Evolutionary conservation across 192 early-diverging fungal genomes (phyloP), one percentile per base, ranked within the genome.

Genomic region (Entomortierella beljakovae): DNA sequence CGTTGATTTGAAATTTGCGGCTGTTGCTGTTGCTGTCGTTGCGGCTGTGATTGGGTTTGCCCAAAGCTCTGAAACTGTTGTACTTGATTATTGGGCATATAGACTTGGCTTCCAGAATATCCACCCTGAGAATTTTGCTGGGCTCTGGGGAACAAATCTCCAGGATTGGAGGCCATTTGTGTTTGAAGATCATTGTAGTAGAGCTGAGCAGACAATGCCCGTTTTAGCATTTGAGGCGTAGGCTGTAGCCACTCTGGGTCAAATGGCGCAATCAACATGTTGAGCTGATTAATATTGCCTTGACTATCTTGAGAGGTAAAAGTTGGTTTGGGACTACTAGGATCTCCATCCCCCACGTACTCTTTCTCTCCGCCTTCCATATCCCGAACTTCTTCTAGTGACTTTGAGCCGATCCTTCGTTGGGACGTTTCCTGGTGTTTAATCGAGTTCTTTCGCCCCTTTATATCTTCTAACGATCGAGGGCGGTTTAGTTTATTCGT

Each of bases 171-270:
- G 10, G 50, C 26, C 61, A 64, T 63, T 29, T 79, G 75, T 1
- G 40, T 68, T 1, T 70, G 53, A 5, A 79, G 62, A 34, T 79
- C 65, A 22, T 79, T 61, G 23, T 79, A 79, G 37, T 79, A 79
- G 34, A 55, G 61, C 0, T 79, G 75, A 3, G 67, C 66, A 16
- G 66, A 43, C 34, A 79, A 57, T 2, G 75, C 75, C 6, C 75
- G 66, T 2, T 49, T 40, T 18, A 79, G 29, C 16, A 70, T 69
- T 20, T 42, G 75, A 2, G 75, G 75, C 11, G 75, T 79, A 13
- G 75, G 67, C 46, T 79, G 58, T 20, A 79, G 65, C 67, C 67
- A 79, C 25, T 49, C 70, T 2, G 75, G 75, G 59, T 79, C 65
- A 16, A 79, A 79, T 0, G 75, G 75, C 6, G 75, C 75, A n/a